Base-by-base conservation (phyloP, 2,329 filamentous ascomycete genomes). In the Penicillium sp. region DNA sequence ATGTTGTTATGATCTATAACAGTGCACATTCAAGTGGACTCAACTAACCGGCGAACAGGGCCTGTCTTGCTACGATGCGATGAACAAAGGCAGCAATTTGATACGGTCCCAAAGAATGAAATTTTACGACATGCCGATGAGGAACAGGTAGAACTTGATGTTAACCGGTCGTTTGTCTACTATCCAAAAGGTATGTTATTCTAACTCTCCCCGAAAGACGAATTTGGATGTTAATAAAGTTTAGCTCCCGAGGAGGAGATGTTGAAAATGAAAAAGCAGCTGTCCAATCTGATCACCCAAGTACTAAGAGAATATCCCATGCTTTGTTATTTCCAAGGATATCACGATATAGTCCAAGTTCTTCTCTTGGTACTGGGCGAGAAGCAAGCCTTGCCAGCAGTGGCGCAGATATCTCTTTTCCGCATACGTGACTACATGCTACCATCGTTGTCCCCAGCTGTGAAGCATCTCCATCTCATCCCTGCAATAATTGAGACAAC, bases 401-500 rank as follows among this genome's bases (percentile, higher is more conserved):
- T 96, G 33, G 83, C 89, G 35, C 89, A 90, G n/a, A 86, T 99
- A 58, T 96, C 93, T 3, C 82, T 93, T 33, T 83, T 97, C 44
- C 89, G 92, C 53, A 97, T 99, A 71, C 87, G 94, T 61, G 94
- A 99, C 77, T 99, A 97, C 75, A 97, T 99, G 94, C 86, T 99
- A 12, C 93, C 93, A 9, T 91, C 86, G 41, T 85, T 99, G 44
- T 81, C 85, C 15, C 91, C 92, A 3, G 91, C 93, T 23, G 81
- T 96, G 49, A 83, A 87, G 54, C 94, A 99, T 75, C 85, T 99
- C n/a, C 85, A 86, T 39, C 83, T 99, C 13, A 87, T 99, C 55
- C 93, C 92, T 7, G 86, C 90, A 55, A 89, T 99, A 55, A 80
- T 99, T 27, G 79, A 83, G 61, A 82, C 81, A 36, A 88, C 87